Evolutionary conservation across 345 rosid species (phyloP).

Genomic region (Populus ilicifolia): DNA sequence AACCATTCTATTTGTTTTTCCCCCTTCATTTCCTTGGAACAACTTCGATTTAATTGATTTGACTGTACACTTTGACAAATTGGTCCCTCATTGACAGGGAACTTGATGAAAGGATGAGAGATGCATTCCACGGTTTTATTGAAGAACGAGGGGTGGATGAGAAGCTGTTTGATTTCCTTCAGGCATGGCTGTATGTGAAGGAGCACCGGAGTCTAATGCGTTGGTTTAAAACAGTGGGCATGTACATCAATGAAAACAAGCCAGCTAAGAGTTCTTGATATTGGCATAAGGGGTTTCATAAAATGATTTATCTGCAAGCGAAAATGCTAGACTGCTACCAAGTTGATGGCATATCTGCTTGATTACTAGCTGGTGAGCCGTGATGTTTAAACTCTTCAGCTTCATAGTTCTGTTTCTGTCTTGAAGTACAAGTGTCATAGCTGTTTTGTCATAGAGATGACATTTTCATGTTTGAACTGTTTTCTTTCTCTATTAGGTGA

Average conservation of each 20-base stretch:
- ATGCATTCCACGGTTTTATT: conserved; percentile 64
- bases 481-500: neutral
- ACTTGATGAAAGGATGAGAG: conserved; percentile 71
- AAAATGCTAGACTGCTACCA: neutral
- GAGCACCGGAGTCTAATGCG: conserved; percentile 67
- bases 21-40: conserved; percentile 2
- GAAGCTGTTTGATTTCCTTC: conserved; percentile 80
- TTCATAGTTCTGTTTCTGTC: neutral
- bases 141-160: conserved; percentile 83
- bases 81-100: conserved; percentile 44
- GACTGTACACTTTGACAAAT: neutral
- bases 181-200: conserved; percentile 89
- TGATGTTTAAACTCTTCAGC: neutral
- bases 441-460: neutral
- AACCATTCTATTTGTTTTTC: neutral
- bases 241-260: conserved; percentile 43
- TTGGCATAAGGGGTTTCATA: neutral
- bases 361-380: neutral
- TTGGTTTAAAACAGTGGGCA: conserved; percentile 81
- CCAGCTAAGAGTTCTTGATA: conserved; percentile 11
- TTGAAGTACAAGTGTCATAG: neutral
- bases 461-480: neutral
- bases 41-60: neutral
- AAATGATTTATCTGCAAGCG: neutral
- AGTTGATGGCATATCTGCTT: neutral